Percentiles rank a stretch among this genome's conserved stretches.
Conservation (phyloP, 108 stramenopile species). For the Seminavis robusta region DNA sequence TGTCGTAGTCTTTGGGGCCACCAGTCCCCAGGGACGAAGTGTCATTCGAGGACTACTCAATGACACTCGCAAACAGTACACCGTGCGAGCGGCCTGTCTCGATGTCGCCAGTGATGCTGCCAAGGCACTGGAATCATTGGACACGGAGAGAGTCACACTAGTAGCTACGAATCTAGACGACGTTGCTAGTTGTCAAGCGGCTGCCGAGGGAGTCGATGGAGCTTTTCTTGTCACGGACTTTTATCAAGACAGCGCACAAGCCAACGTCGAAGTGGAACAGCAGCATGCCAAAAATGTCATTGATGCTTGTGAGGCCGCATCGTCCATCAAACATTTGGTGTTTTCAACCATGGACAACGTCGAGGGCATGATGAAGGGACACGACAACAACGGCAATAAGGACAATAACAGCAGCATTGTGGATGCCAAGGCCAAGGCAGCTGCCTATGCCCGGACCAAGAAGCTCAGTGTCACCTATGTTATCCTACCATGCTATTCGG, state of each 20-base stretch:
- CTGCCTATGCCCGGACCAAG: conserved; percentile 57
- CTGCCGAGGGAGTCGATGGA: conserved; percentile 42
- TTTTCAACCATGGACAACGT: conserved; percentile 46
- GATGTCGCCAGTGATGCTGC: conserved; percentile 10
- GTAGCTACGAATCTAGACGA: conserved; percentile 35
- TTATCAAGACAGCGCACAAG: not conserved
- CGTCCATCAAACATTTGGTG: conserved; percentile 44
- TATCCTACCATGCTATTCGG: conserved; percentile 56
- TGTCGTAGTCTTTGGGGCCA: conserved; percentile 57
- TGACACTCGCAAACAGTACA: conserved; percentile 42
- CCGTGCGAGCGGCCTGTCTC: conserved; percentile 33
- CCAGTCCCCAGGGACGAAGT: conserved; percentile 36
- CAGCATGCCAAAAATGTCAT: conserved; percentile 38
- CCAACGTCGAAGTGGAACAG: conserved; percentile 31
- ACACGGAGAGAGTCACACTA: conserved; percentile 29
- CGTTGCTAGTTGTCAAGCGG: conserved; percentile 29
- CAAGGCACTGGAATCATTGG: conserved; percentile 18
- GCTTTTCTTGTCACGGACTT: conserved; percentile 54
- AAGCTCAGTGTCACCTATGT: conserved; percentile 48
- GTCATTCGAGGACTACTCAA: conserved; percentile 53
- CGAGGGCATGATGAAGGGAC: too few relatives aligned
- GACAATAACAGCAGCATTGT: not conserved
- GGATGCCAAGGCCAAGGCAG: conserved; percentile 40
- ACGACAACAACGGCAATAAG: not conserved
- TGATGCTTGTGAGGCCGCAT: conserved; percentile 54